phyloP scores from a whole-genome alignment of 176 grass and related monocot genomes.

The Themeda triandra region DNA sequence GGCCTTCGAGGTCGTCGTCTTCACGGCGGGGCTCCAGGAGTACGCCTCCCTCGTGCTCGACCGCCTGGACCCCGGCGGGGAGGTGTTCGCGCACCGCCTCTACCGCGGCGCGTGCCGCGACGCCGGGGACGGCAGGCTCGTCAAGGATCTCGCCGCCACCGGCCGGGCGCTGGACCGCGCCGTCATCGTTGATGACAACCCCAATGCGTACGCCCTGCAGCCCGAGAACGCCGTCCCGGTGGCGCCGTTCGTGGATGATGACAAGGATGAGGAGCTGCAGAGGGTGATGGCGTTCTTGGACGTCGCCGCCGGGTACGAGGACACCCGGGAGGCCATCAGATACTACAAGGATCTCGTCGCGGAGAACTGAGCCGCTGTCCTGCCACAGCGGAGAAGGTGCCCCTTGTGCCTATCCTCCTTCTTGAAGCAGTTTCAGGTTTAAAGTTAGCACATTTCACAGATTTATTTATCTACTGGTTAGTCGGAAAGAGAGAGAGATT shows the following conservation, averaged over 20 bases:
- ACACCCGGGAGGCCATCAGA: slow-evolving; percentile 62
- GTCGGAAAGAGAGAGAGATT: not conserved
- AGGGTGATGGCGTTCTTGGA: slow-evolving; percentile 68
- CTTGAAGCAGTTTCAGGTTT: not conserved
- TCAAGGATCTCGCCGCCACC: slow-evolving; percentile 78
- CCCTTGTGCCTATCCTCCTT: not conserved
- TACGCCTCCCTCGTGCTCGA: slow-evolving; percentile 79
- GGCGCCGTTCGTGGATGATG: slow-evolving; percentile 64
- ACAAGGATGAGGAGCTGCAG: slow-evolving; percentile 55
- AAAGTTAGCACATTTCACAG: not conserved
- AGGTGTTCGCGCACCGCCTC: slow-evolving; percentile 64
- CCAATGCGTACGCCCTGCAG: slow-evolving; percentile 71
- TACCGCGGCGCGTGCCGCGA: slow-evolving; percentile 76
- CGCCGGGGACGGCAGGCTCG: slow-evolving; percentile 64
- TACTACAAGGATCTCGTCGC: slow-evolving; percentile 34
- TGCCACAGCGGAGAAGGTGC: not conserved
- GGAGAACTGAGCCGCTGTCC: not conserved
- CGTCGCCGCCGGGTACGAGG: slow-evolving; percentile 39
- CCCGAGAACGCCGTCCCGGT: slow-evolving; percentile 77
- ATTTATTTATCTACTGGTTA: not conserved
- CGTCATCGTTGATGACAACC: slow-evolving; percentile 92
- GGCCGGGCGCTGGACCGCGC: slow-evolving; percentile 45
- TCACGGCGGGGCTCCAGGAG: slow-evolving; percentile 73
- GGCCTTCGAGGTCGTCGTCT: slow-evolving; percentile 72
- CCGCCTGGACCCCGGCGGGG: slow-evolving; percentile 55